Conservation (phyloP, 352 stramenopile species). For the Phytophthora kernoviae region DNA sequence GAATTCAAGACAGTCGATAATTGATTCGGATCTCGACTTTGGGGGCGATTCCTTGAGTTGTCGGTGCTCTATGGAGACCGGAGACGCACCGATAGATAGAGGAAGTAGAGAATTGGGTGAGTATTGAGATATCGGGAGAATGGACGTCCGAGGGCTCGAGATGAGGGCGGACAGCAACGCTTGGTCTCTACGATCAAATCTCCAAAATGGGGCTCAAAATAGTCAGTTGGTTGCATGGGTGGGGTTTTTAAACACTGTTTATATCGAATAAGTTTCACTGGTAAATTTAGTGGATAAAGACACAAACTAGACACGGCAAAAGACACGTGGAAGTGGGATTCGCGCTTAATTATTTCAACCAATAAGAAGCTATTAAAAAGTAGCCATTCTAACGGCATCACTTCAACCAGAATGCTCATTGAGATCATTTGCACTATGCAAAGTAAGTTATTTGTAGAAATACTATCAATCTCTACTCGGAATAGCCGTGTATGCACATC, state of each 20-base stretch:
- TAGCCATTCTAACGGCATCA: too few species aligned
- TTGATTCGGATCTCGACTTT: constrained; percentile 5
- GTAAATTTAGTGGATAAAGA: too few species aligned
- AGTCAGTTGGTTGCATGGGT: constrained; percentile 9
- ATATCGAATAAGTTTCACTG: neutral
- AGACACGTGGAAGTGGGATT: too few species aligned
- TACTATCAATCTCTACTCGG: too few species aligned
- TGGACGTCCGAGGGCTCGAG: constrained; percentile 2
- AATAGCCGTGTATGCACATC: constrained; percentile 20
- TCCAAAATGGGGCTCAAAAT: constrained; percentile 22
- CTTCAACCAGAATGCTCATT: too few species aligned
- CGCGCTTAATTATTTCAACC: too few species aligned
- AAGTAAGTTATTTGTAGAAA: too few species aligned
- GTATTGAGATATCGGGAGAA: constrained; percentile 10
- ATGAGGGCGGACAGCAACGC: constrained; percentile 1
- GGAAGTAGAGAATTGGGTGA: neutral
- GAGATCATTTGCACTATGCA: too few species aligned
- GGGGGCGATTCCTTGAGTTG: neutral
- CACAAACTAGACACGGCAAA: too few species aligned
- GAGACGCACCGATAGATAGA: neutral
- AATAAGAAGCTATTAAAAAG: too few species aligned
- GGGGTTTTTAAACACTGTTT: neutral
- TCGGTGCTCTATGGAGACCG: neutral
- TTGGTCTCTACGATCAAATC: constrained; percentile 11
- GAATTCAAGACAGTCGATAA: too few species aligned